A percentile compares a stretch with the other conserved stretches of the same genome.
These are phyloP conservation scores for Salicornia ramosissima DNA, from an alignment of 148 eudicot genomes.

Conservation along the genomic window DNA sequence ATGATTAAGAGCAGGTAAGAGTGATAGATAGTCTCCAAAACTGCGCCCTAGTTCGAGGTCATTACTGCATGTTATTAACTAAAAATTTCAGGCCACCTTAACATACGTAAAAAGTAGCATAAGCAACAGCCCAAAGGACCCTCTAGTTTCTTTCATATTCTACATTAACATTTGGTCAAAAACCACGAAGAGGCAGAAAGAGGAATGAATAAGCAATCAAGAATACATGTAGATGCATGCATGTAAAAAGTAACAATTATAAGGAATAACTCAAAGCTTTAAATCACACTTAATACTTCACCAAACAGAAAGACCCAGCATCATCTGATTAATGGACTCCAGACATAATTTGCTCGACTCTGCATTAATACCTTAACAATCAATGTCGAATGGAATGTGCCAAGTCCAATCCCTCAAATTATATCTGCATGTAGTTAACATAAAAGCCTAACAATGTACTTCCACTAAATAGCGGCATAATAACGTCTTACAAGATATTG, in stretches of 20 bases:
- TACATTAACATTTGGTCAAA: background rate
- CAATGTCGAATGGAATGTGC: background rate
- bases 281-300: background rate
- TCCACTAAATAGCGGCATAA: background rate
- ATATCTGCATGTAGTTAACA: background rate
- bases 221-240: background rate
- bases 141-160: background rate
- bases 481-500: background rate
- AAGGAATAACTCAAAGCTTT: background rate
- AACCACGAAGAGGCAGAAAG: background rate
- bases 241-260: background rate
- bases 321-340: background rate
- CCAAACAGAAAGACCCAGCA: background rate
- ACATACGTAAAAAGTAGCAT: background rate
- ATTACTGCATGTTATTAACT: background rate
- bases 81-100: conserved; percentile 9
- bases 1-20: background rate
- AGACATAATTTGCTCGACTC: background rate
- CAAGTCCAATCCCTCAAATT: background rate
- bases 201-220: background rate
- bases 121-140: background rate
- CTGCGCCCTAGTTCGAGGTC: background rate
- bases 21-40: background rate
- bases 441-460: background rate
- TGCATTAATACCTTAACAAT: background rate